Conservation (phyloP, 805 yeast species). For the Kazachstania psychrophila region DNA sequence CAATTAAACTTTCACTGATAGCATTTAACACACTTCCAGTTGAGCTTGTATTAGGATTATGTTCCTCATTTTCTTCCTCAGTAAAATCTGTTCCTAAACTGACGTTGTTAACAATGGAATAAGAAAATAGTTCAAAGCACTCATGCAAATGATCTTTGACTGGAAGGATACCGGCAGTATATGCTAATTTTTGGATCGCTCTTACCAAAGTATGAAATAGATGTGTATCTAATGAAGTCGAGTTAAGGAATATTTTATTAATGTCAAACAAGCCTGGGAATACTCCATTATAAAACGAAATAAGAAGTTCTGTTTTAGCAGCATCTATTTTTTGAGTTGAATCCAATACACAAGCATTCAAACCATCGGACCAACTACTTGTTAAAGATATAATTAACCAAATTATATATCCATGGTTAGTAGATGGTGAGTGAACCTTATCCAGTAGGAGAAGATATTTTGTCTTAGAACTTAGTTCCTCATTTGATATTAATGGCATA, state of each 20-base stretch:
- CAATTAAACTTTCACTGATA: constrained; percentile 18
- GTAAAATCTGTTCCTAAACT: not conserved
- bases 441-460: constrained; percentile 70
- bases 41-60: not conserved
- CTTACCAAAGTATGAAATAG: constrained; percentile 58
- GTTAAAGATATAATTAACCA: constrained; percentile 48
- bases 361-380: constrained; percentile 55
- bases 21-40: constrained; percentile 12
- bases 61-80: not conserved
- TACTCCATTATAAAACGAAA: constrained; percentile 27
- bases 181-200: constrained; percentile 71
- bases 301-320: constrained; percentile 7
- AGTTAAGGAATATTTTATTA: constrained; percentile 46
- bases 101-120: constrained; percentile 36
- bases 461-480: constrained; percentile 40
- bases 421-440: constrained; percentile 64
- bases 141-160: constrained; percentile 49
- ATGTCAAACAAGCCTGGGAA: constrained; percentile 36
- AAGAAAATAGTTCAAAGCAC: constrained; percentile 39
- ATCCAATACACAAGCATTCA: constrained; percentile 25
- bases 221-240: constrained; percentile 56
- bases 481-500: constrained; percentile 33
- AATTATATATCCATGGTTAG: constrained; percentile 53
- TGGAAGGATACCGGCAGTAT: constrained; percentile 70
- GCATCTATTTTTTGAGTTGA: constrained; percentile 29